Percentiles rank a stretch among this genome's conserved stretches.
Evolutionary conservation across 2,329 filamentous ascomycete genomes (phyloP).

Genomic region (Hypoxylon sp.): DNA sequence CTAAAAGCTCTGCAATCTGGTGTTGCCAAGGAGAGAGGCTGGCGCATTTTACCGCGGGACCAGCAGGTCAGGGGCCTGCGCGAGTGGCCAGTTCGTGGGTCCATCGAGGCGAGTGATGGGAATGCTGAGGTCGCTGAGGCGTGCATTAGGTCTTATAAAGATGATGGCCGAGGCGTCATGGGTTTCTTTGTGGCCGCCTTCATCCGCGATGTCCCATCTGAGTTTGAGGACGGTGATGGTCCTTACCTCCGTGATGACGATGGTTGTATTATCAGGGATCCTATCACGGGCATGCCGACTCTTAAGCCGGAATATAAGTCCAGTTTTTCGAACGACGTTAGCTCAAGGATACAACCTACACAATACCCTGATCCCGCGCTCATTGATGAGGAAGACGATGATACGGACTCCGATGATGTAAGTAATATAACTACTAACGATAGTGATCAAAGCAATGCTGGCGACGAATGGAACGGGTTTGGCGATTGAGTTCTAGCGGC

Average conservation of each 20-base stretch:
- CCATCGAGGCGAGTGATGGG: slow-evolving; percentile 64
- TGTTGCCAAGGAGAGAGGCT: slow-evolving; percentile 76
- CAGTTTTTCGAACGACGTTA: slow-evolving; percentile 58
- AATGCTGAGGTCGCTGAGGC: slow-evolving; percentile 74
- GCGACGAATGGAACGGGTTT: slow-evolving; percentile 56
- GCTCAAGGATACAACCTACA: slow-evolving; percentile 57
- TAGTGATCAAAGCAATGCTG: background rate
- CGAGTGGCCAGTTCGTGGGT: slow-evolving; percentile 80
- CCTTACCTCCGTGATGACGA: slow-evolving; percentile 53
- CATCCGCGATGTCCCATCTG: slow-evolving; percentile 67
- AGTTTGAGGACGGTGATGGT: slow-evolving; percentile 45
- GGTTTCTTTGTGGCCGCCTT: slow-evolving; percentile 97
- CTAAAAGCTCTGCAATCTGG: slow-evolving; percentile 77
- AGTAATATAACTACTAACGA: slow-evolving; percentile 27
- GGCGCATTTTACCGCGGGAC: slow-evolving; percentile 80
- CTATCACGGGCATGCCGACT: slow-evolving; percentile 52
- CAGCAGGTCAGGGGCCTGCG: slow-evolving; percentile 83
- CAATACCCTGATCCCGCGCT: slow-evolving; percentile 59
- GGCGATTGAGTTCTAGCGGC: slow-evolving; percentile 47
- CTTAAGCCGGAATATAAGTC: slow-evolving; percentile 49
- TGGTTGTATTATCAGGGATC: slow-evolving; percentile 53
- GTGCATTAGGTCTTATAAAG: slow-evolving; percentile 86
- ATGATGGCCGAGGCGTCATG: slow-evolving; percentile 87
- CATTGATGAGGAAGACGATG: slow-evolving; percentile 52
- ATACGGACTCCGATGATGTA: slow-evolving; percentile 31